These are phyloP conservation scores for Petunia hybrid DNA, from an alignment of 305 asterid genomes.

Conservation along the genomic window DNA sequence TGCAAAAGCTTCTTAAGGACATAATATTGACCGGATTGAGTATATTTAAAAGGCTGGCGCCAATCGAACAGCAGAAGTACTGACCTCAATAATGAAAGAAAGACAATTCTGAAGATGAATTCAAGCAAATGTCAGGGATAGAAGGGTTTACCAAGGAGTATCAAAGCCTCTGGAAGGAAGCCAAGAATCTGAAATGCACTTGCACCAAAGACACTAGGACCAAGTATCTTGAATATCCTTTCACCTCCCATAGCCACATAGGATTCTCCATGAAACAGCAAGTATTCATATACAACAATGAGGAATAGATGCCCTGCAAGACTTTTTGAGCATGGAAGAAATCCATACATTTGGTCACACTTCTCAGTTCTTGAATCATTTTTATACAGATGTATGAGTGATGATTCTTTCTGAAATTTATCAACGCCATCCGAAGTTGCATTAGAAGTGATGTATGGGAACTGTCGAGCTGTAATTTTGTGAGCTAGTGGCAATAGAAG, in stretches of 20 bases:
- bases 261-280: constrained; percentile 57
- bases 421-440: constrained; percentile 43
- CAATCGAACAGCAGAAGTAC: too few relatives aligned
- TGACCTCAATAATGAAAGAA: too few relatives aligned
- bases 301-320: constrained; percentile 51
- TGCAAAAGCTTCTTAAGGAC: too few relatives aligned
- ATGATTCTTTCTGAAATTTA: constrained; percentile 15
- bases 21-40: too few relatives aligned
- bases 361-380: constrained; percentile 10
- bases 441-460: constrained; percentile 6
- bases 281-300: constrained; percentile 50
- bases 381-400: constrained; percentile 38
- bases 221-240: constrained; percentile 57
- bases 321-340: constrained; percentile 55
- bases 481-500: constrained; percentile 23
- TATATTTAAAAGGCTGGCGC: too few relatives aligned
- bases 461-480: constrained; percentile 6
- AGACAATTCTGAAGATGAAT: too few relatives aligned
- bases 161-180: constrained; percentile 53
- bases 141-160: constrained; percentile 49
- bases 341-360: constrained; percentile 61
- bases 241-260: constrained; percentile 56
- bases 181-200: constrained; percentile 62
- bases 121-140: not conserved
- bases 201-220: constrained; percentile 66